phyloP scores from a whole-genome alignment of 192 early-diverging fungal species.

The Entomortierella lignicola region DNA sequence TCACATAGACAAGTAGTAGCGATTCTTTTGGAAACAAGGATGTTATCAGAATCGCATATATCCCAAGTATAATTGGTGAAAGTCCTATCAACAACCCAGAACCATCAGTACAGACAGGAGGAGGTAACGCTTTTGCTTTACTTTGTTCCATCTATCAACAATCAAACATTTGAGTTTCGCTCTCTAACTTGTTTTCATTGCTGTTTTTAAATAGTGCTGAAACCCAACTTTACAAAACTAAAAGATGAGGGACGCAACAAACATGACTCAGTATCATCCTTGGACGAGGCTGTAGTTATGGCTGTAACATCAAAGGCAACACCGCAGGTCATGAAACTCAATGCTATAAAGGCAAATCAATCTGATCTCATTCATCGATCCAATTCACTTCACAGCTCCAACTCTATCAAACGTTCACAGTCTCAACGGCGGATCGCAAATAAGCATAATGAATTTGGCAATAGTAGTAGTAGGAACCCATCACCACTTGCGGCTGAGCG shows the following conservation, averaged over 20 bases:
- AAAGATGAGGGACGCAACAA: constrained; percentile 26
- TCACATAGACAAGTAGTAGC: not conserved
- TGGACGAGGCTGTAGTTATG: constrained; percentile 54
- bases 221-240: constrained; percentile 18
- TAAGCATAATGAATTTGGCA: constrained; percentile 6
- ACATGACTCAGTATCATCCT: constrained; percentile 34
- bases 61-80: constrained; percentile 50
- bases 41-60: constrained; percentile 52
- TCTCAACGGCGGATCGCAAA: constrained; percentile 27
- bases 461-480: not conserved
- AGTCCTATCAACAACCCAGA: constrained; percentile 18
- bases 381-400: constrained; percentile 48
- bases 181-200: not conserved
- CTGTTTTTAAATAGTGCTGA: constrained; percentile 2
- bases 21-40: constrained; percentile 30
- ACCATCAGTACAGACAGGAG: constrained; percentile 10
- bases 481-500: constrained; percentile 13
- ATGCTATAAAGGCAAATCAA: constrained; percentile 32
- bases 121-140: constrained; percentile 15
- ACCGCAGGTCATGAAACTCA: constrained; percentile 49
- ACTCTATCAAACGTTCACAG: constrained; percentile 43
- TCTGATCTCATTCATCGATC: constrained; percentile 48
- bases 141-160: no score
- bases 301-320: constrained; percentile 46
- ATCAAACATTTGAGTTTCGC: no score